Base-by-base conservation (phyloP, 352 stramenopile genomes). In the Phytophthora cajani region DNA sequence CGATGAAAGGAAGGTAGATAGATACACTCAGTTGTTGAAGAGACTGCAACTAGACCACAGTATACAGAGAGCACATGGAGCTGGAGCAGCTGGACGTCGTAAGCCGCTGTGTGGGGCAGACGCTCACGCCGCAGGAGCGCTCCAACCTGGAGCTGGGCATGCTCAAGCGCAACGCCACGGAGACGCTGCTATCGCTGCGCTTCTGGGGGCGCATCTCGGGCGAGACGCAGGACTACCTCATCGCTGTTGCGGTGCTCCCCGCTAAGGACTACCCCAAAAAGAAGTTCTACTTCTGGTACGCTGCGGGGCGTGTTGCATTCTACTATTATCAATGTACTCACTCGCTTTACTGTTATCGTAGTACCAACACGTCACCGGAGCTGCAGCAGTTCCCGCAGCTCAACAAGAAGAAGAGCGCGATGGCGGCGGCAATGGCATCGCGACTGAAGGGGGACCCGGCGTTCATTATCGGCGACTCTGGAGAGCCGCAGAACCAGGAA, bases 241-340 rank as follows among this genome's bases (percentile, higher is more conserved):
- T 93, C 62, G 81, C 76, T 1, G 84, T 92, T 25, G 87, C 78
- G 6, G 60, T 90, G 10, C 68, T 92, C 21, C 56, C 81, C 0
- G 74, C 64, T n/a, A 85, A 89, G 21, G 82, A 89, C 59, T 91
- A 89, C 40, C 85, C 84, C 14, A 89, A 81, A 66, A 95, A 93
- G 64, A 95, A 95, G 47, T 95, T 92, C 38, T 94, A 93, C 84
- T 95, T 93, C 40, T 95, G 84, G 85, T 92, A 72, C 32, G 25
- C 55, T 54, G 14, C 21, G 8, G 9, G 36, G 14, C 33, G 33
- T 66, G 16, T 27, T 59, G 11, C 53, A 40, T 12, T 12, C 23
- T 65, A 38, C 40, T 49, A 8, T 67, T 21, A 32, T 64, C 21
- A 10, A 10, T 40, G 33, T 12, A 9, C 33, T 40, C 11, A 2